Conservation (phyloP, 257 asterid species). For the Solanum sitiens region DNA sequence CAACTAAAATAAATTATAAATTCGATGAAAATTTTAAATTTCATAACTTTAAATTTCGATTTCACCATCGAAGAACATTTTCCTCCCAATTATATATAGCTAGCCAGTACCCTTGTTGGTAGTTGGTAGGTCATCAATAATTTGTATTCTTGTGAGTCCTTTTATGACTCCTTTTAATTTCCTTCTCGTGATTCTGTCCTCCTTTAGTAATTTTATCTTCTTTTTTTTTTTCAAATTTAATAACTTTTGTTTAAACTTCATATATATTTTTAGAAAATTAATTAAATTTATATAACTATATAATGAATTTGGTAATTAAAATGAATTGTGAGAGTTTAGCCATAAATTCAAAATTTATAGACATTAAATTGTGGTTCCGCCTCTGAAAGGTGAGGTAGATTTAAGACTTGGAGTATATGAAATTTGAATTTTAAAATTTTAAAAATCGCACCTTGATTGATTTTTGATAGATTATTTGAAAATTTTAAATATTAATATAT, state of each 20-base stretch:
- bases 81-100: slow-evolving; percentile 6
- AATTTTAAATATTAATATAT: background rate
- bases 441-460: background rate
- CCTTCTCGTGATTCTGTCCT: background rate
- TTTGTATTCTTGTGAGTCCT: background rate
- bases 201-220: background rate
- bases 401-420: background rate
- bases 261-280: background rate
- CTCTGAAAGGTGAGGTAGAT: background rate
- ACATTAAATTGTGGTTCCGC: background rate
- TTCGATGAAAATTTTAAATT: background rate
- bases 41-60: background rate
- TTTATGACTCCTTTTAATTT: background rate
- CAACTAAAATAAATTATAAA: background rate
- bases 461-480: background rate
- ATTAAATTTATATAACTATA: background rate
- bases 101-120: background rate
- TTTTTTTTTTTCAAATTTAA: background rate
- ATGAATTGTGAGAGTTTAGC: background rate
- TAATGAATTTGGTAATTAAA: background rate
- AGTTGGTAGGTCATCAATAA: background rate
- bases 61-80: fast-evolving
- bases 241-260: background rate
- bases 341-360: background rate
- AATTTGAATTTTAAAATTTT: background rate